Evolutionary conservation across 768 basidiomycete genomes (phyloP).

Genomic region (Trametes maxima): DNA sequence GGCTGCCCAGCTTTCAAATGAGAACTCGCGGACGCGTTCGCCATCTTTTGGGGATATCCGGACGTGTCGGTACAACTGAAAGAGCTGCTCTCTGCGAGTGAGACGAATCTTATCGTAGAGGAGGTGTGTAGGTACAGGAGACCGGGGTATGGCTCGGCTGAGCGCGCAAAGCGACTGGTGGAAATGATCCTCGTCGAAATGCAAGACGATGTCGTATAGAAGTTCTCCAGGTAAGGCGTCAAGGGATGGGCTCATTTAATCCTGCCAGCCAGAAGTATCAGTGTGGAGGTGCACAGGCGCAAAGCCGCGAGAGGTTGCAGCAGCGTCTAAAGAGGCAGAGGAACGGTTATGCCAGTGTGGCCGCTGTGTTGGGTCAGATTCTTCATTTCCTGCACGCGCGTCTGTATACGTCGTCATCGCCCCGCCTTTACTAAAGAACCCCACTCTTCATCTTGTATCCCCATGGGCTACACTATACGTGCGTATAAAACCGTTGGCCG

Average conservation of each 20-base stretch:
- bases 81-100: constrained; percentile 50
- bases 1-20: constrained; percentile 63
- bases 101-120: constrained; percentile 65
- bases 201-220: constrained; percentile 57
- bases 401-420: too few species aligned
- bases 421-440: too few species aligned
- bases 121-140: constrained; percentile 55
- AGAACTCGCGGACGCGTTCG: constrained; percentile 45
- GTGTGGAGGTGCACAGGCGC: background rate
- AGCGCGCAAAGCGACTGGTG: constrained; percentile 62
- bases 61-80: constrained; percentile 59
- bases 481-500: too few species aligned
- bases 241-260: constrained; percentile 12
- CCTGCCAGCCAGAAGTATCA: background rate
- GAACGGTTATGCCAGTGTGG: too few species aligned
- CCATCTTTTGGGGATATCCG: constrained; percentile 37
- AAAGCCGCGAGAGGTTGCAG: background rate
- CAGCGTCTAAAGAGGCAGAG: background rate
- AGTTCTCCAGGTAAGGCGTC: constrained; percentile 62
- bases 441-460: too few species aligned
- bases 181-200: constrained; percentile 47
- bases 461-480: too few species aligned
- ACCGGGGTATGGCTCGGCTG: constrained; percentile 60
- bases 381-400: too few species aligned
- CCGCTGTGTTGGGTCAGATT: too few species aligned